Evolutionary conservation across 2,329 filamentous ascomycete species (phyloP), one percentile per base, ranked within the genome.

Genomic region (Alternaria sp.): DNA sequence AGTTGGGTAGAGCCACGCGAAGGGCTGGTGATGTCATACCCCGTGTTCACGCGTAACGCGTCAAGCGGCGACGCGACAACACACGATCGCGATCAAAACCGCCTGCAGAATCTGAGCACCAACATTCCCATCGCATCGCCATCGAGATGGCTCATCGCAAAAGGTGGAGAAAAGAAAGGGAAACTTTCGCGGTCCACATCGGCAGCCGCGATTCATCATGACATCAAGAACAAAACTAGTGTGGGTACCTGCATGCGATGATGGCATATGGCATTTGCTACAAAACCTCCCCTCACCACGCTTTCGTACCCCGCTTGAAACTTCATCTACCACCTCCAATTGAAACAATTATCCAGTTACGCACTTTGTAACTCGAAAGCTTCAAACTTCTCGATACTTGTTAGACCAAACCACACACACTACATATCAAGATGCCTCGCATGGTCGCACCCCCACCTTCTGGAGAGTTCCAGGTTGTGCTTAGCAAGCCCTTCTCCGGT

Each of bases 381-480:
- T 21, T 54, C n/a, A 44, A 19, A 12, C 12, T 15, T 47, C n/a
- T 30, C 25, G 4, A 17, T 8, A 28, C 12, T 5, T 21, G 25
- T 7, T 25, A 30, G 11, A 21, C n/a, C 32, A 26, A 19, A 26
- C 28, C 21, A 11, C 12, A 26, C 40, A 52, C 6, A 52, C 13
- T n/a, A 28, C 28, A 5, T 7, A 49, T 36, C 56, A 70, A 59
- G 25, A 73, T 74, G 70, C 70, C 72, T 68, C 70, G 67, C 57
- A 66, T 67, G 67, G 67, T 71, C 26, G 70, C 95, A 61, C 95
- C 95, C 51, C 95, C 94, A 56, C 95, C 95, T 74, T 93, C 90
- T 63, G 91, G 90, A 61, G 95, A 89, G 64, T 88, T 86, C 93
- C 96, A 98, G 67, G 90, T 90, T 21, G 63, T 68, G 6, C 61